Conservation (phyloP, 768 basidiomycete genomes). For the Kwoniella sp. region DNA sequence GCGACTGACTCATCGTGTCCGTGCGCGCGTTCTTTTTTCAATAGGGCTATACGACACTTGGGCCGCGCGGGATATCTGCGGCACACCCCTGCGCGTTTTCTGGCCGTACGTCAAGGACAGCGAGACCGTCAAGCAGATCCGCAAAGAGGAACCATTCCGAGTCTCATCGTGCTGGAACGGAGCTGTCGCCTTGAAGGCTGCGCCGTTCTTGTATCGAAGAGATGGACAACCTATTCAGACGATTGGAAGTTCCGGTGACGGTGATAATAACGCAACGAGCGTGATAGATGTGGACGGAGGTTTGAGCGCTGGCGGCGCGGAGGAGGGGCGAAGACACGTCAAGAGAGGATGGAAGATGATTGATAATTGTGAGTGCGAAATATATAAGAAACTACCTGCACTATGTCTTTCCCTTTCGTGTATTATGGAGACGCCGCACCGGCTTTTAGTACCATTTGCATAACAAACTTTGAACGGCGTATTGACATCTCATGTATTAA, state of each 20-base stretch:
- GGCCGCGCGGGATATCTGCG: constrained; percentile 32
- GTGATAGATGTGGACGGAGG: neutral
- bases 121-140: constrained; percentile 4
- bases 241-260: neutral
- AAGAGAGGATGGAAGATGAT: constrained; percentile 37
- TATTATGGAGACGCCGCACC: neutral
- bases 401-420: too few relatives aligned
- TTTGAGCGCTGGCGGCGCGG: neutral
- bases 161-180: constrained; percentile 52
- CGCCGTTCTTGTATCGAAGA: constrained; percentile 25
- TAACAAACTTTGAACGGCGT: neutral
- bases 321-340: neutral
- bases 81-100: constrained; percentile 32
- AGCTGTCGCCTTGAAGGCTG: constrained; percentile 36
- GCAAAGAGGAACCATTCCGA: constrained; percentile 1
- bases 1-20: too few relatives aligned
- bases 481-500: neutral
- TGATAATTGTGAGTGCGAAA: constrained; percentile 21
- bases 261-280: neutral
- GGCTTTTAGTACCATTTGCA: too few relatives aligned
- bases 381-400: too few relatives aligned
- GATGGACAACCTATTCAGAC: neutral
- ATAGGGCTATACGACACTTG: constrained; percentile 29
- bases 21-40: too few relatives aligned
- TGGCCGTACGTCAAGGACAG: constrained; percentile 26